These are phyloP conservation scores for Beauveria medogensis DNA, from an alignment of 2,329 filamentous ascomycete species.

Conservation along the genomic window DNA sequence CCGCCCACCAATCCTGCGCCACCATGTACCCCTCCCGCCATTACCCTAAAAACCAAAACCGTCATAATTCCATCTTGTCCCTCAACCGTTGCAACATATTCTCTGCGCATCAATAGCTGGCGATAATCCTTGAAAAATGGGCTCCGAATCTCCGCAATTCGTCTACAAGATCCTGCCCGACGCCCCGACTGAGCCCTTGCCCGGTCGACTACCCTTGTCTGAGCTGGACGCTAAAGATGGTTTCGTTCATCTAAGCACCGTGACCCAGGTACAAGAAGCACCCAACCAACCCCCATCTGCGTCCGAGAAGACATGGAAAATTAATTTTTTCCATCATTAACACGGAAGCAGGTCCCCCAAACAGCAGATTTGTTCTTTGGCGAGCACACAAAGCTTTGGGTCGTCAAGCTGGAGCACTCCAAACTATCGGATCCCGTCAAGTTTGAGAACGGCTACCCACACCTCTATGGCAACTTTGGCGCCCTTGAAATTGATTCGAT, in stretches of 20 bases:
- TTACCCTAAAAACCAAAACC: conserved; percentile 4
- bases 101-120: background rate
- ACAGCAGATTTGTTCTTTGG: conserved; percentile 39
- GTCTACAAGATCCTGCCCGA: conserved; percentile 55
- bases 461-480: conserved; percentile 53
- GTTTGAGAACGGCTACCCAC: conserved; percentile 53
- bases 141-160: conserved; percentile 29
- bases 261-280: conserved; percentile 37
- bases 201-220: conserved; percentile 46
- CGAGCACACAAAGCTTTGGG: conserved; percentile 31
- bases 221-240: conserved; percentile 52
- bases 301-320: background rate
- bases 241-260: conserved; percentile 53
- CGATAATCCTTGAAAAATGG: conserved; percentile 17
- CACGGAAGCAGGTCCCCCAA: conserved; percentile 31
- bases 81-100: background rate
- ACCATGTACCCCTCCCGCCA: background rate
- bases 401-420: conserved; percentile 45
- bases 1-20: background rate
- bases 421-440: conserved; percentile 36
- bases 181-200: conserved; percentile 45
- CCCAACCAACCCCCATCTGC: background rate
- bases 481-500: conserved; percentile 39
- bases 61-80: background rate
- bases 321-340: background rate